phyloP scores from a whole-genome alignment of 192 early-diverging fungal genomes.

The Jimgerdemannia lactiflua region DNA sequence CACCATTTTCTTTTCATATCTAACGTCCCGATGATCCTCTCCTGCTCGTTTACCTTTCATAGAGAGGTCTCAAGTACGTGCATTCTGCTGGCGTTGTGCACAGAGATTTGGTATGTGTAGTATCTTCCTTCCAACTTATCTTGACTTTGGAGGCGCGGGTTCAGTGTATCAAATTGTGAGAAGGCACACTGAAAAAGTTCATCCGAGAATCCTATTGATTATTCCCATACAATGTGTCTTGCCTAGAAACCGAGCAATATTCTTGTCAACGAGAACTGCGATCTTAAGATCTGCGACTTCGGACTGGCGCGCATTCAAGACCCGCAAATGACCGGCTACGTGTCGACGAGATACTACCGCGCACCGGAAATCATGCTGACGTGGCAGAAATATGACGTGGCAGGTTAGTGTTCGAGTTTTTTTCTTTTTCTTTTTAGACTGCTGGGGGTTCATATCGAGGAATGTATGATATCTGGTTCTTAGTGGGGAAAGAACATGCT shows the following conservation, averaged over 20 bases:
- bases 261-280: slow-evolving; percentile 96
- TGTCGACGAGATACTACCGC: slow-evolving; percentile 95
- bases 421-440: not conserved
- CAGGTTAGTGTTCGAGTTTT: slow-evolving; percentile 32
- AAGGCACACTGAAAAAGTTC: no score
- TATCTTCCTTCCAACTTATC: not conserved
- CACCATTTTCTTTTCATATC: no score
- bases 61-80: slow-evolving; percentile 89
- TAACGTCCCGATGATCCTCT: not conserved
- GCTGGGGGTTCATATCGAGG: not conserved
- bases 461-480: not conserved
- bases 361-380: slow-evolving; percentile 99
- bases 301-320: slow-evolving; percentile 94
- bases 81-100: slow-evolving; percentile 96
- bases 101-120: slow-evolving; percentile 72
- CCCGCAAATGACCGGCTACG: slow-evolving; percentile 97
- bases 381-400: slow-evolving; percentile 96
- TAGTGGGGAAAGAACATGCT: no score
- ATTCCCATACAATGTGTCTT: not conserved
- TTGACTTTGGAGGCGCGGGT: not conserved
- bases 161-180: no score
- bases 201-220: no score
- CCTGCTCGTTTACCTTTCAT: slow-evolving; percentile 11
- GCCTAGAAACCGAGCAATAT: slow-evolving; percentile 92
- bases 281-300: slow-evolving; percentile 98